Conservation (phyloP, 805 yeast genomes). For the Sugiyamaella floridensis region DNA sequence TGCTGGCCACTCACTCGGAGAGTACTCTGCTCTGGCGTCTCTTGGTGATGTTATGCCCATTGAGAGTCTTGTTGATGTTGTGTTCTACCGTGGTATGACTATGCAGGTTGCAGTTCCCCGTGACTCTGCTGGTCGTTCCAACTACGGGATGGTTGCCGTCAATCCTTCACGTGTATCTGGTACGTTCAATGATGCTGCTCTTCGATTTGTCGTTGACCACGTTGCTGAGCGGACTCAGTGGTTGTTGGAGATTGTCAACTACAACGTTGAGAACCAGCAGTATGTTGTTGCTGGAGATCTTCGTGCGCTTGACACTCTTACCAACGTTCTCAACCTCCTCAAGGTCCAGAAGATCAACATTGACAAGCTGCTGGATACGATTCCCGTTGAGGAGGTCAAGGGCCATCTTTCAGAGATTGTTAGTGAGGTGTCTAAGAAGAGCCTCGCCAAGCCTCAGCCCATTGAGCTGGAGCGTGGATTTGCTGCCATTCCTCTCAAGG, state of each 20-base stretch:
- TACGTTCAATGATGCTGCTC: conserved; percentile 87
- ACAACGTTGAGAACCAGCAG: conserved; percentile 96
- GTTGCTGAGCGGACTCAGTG: conserved; percentile 78
- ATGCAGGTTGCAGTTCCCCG: conserved; percentile 99
- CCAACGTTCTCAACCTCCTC: conserved; percentile 87
- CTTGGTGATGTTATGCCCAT: conserved; percentile 98
- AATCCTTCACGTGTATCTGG: conserved; percentile 90
- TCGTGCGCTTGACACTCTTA: conserved; percentile 86
- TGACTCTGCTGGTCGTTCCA: conserved; percentile 89
- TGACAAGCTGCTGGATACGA: conserved; percentile 71
- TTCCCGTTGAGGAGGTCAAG: conserved; percentile 82
- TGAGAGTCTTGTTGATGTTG: conserved; percentile 94
- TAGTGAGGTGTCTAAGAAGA: conserved; percentile 73
- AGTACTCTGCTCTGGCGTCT: conserved; percentile 94
- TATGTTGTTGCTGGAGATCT: conserved; percentile 98
- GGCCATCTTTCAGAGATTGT: conserved; percentile 85
- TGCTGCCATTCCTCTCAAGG: conserved; percentile 96
- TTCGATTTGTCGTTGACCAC: conserved; percentile 88
- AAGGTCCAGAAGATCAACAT: conserved; percentile 92
- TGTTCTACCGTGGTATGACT: conserved; percentile 99
- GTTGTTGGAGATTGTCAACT: conserved; percentile 96
- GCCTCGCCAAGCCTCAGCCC: conserved; percentile 89
- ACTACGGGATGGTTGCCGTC: conserved; percentile 98
- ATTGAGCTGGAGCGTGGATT: conserved; percentile 95
- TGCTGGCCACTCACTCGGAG: conserved; percentile 99